Evolutionary conservation across 345 rosid genomes (phyloP).

Genomic region (Brassica nigra): DNA sequence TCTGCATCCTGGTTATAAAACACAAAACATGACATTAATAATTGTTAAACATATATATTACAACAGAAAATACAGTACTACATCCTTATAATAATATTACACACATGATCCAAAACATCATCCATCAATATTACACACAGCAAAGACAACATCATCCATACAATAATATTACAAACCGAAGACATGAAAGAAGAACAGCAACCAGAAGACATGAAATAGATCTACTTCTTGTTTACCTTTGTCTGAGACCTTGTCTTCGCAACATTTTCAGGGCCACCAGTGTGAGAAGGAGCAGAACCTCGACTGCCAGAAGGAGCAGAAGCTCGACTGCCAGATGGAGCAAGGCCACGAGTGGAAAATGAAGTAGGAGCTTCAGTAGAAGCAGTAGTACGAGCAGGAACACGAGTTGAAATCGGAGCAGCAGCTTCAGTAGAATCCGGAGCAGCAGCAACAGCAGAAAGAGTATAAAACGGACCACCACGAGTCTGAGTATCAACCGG

Average conservation of each 20-base stretch:
- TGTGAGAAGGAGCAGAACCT: neutral
- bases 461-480: neutral
- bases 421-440: neutral
- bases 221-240: neutral
- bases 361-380: too few species aligned
- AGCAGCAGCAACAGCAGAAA: neutral
- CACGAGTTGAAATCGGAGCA: neutral
- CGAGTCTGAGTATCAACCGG: neutral
- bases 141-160: neutral
- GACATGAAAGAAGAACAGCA: too few species aligned
- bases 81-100: too few species aligned
- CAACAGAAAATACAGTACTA: too few species aligned
- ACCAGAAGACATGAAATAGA: neutral
- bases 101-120: too few species aligned
- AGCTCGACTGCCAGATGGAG: neutral
- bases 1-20: neutral
- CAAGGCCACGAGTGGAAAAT: too few species aligned
- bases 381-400: neutral
- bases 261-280: neutral
- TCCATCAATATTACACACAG: too few species aligned
- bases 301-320: neutral
- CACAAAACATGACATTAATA: neutral
- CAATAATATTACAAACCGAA: too few species aligned
- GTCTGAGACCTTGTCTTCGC: neutral
- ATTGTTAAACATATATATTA: too few species aligned